Conservation (phyloP, 2,329 filamentous ascomycete genomes). For the Penicillium sp. region DNA sequence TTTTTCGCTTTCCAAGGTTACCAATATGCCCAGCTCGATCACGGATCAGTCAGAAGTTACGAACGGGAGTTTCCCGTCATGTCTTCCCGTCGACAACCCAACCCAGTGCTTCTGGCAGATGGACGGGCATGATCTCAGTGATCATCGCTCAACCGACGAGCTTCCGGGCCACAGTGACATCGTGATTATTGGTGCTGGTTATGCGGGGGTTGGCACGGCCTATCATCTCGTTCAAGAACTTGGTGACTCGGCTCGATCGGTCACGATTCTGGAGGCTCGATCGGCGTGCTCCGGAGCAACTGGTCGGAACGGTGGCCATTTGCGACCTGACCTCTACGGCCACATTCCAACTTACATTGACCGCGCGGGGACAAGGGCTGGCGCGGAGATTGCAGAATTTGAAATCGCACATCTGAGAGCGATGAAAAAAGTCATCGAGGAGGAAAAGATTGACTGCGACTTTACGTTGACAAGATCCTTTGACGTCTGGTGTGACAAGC, state of each 20-base stretch:
- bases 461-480: constrained; percentile 43
- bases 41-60: no score
- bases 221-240: constrained; percentile 42
- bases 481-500: constrained; percentile 42
- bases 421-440: constrained; percentile 41
- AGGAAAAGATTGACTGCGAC: constrained; percentile 48
- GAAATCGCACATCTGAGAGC: constrained; percentile 44
- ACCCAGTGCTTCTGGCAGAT: constrained; percentile 44
- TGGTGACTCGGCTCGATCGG: constrained; percentile 21
- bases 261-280: constrained; percentile 44
- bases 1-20: not conserved
- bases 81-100: constrained; percentile 11
- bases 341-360: constrained; percentile 40
- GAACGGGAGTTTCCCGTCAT: no score
- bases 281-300: constrained; percentile 46
- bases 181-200: constrained; percentile 51
- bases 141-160: constrained; percentile 39
- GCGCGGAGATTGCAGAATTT: constrained; percentile 41
- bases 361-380: no score
- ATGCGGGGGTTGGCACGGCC: constrained; percentile 45
- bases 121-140: constrained; percentile 39
- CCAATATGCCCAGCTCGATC: not conserved
- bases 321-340: constrained; percentile 45
- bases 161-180: constrained; percentile 46
- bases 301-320: constrained; percentile 48